phyloP scores from a whole-genome alignment of 2,329 filamentous ascomycete species.

The Sclerotinia sclerotiorum region DNA sequence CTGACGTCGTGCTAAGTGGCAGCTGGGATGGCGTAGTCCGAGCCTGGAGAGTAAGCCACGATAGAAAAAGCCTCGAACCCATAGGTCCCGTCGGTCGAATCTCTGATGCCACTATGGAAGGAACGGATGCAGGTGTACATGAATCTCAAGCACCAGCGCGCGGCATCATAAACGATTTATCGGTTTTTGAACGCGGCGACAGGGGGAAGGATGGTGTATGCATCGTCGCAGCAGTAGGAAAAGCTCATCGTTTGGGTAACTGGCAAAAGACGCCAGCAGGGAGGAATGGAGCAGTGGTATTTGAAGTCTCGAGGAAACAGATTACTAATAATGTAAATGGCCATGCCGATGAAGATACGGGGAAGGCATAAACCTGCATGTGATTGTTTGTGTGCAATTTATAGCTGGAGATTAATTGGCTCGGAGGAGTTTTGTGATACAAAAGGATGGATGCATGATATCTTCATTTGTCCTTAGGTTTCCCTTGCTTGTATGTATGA shows the following conservation, averaged over 20 bases:
- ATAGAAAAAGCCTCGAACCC: slow-evolving; percentile 75
- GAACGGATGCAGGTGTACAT: neutral
- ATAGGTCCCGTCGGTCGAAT: slow-evolving; percentile 60
- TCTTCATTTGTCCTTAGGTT: slow-evolving; percentile 18
- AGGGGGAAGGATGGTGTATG: slow-evolving; percentile 75
- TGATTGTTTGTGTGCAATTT: neutral
- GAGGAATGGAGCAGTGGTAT: slow-evolving; percentile 82
- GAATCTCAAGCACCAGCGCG: slow-evolving; percentile 34
- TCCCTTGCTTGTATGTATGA: slow-evolving; percentile 1
- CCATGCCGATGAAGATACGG: slow-evolving; percentile 17
- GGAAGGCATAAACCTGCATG: slow-evolving; percentile 7
- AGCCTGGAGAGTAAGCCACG: slow-evolving; percentile 80
- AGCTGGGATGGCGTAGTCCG: slow-evolving; percentile 92
- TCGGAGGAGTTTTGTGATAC: slow-evolving; percentile 5
- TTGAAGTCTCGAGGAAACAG: slow-evolving; percentile 65
- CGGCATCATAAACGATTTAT: slow-evolving; percentile 86
- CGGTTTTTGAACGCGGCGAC: slow-evolving; percentile 81
- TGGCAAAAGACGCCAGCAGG: slow-evolving; percentile 65
- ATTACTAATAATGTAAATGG: slow-evolving; percentile 30
- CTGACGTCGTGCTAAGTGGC: slow-evolving; percentile 84
- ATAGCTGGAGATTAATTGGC: neutral
- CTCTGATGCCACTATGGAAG: neutral
- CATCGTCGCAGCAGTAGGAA: slow-evolving; percentile 81
- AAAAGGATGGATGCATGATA: slow-evolving; percentile 24
- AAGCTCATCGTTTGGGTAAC: slow-evolving; percentile 79